Evolutionary conservation across 2,329 filamentous ascomycete genomes (phyloP).

Genomic region (Rhinocladiella similis): DNA sequence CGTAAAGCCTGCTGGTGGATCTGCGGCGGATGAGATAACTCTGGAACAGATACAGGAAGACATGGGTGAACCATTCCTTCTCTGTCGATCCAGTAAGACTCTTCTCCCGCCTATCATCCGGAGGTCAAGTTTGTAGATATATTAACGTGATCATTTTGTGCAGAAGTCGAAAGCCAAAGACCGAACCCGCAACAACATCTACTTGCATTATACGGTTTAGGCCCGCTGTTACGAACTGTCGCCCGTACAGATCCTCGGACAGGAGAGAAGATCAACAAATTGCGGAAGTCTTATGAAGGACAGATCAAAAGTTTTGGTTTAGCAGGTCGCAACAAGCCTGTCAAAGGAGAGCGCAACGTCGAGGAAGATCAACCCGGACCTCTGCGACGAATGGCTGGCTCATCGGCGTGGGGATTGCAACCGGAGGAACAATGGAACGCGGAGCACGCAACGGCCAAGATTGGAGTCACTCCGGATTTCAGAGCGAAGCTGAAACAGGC

Average conservation of each 20-base stretch:
- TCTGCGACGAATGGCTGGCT: constrained; percentile 35
- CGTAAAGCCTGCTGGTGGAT: neutral
- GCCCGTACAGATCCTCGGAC: constrained; percentile 60
- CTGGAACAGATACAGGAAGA: constrained; percentile 47
- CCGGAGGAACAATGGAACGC: constrained; percentile 54
- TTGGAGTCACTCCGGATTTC: constrained; percentile 42
- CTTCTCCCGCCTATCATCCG: constrained; percentile 41
- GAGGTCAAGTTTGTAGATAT: constrained; percentile 32
- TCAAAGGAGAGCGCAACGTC: constrained; percentile 41
- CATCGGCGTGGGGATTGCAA: constrained; percentile 44
- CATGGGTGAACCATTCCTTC: constrained; percentile 48
- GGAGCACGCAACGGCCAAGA: constrained; percentile 49
- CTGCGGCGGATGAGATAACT: constrained; percentile 30
- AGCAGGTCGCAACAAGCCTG: constrained; percentile 49
- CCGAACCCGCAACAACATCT: constrained; percentile 61
- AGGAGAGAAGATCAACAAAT: constrained; percentile 65
- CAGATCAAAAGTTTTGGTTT: constrained; percentile 50
- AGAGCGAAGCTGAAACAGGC: constrained; percentile 45
- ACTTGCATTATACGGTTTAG: constrained; percentile 59
- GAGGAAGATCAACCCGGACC: constrained; percentile 32
- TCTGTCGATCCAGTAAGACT: constrained; percentile 53
- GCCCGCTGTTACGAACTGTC: constrained; percentile 57
- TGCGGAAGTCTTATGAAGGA: constrained; percentile 57
- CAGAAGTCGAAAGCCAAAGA: constrained; percentile 49
- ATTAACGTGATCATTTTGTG: constrained; percentile 42